These are phyloP conservation scores for Prunus yedoensis DNA, from an alignment of 331 rosid genomes.

Conservation along the genomic window DNA sequence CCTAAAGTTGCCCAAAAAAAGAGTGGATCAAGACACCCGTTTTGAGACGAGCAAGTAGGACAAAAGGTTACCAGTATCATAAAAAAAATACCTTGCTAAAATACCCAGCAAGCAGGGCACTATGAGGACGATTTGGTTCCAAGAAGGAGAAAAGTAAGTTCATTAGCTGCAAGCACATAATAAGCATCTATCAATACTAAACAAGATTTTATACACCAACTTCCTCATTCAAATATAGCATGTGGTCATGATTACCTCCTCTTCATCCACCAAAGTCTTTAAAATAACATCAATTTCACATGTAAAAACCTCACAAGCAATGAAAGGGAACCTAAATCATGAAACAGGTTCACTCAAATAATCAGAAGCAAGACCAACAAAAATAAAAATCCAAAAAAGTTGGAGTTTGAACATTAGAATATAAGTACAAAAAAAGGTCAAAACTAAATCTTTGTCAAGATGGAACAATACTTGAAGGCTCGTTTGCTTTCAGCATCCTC, in stretches of 20 bases:
- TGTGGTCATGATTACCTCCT: constrained; percentile 61
- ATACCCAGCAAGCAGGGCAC: constrained; percentile 88
- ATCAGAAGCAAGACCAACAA: constrained; percentile 1
- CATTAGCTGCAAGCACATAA: constrained; percentile 73
- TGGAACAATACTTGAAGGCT: constrained; percentile 70
- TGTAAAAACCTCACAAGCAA: constrained; percentile 92
- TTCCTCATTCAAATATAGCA: background rate
- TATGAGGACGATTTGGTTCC: constrained; percentile 80
- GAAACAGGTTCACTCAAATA: constrained; percentile 24
- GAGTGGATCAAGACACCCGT: background rate
- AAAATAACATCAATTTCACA: constrained; percentile 98
- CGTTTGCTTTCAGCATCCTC: constrained; percentile 93
- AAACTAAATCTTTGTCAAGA: constrained; percentile 8
- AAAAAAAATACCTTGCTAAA: constrained; percentile 70
- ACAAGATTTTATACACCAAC: background rate
- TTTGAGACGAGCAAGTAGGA: background rate
- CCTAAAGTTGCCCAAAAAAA: constrained; percentile 43
- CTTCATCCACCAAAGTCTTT: constrained; percentile 97
- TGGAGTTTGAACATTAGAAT: background rate
- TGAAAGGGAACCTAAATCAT: constrained; percentile 84
- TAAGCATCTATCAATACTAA: constrained; percentile 12
- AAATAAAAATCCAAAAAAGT: background rate
- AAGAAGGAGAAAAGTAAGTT: constrained; percentile 89
- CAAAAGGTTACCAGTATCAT: constrained; percentile 19
- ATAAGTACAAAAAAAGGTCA: background rate